These are phyloP conservation scores for Linderniella brevidens DNA, from an alignment of 257 asterid genomes.

Conservation along the genomic window DNA sequence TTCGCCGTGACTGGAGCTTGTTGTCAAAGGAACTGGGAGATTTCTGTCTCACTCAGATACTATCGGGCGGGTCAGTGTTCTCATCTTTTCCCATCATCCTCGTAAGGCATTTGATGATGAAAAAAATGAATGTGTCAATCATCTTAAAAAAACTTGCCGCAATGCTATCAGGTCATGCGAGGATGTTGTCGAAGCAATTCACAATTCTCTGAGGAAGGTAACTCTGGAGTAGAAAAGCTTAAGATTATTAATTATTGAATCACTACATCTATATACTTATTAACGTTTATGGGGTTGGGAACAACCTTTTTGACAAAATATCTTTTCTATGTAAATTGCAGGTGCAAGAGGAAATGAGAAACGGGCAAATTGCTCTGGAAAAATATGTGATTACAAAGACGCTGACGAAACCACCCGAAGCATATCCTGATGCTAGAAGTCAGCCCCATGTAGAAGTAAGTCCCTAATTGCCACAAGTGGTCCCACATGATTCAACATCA, in stretches of 20 bases:
- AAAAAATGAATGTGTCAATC: no score
- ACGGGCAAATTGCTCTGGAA: conserved; percentile 68
- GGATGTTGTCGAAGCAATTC: conserved; percentile 85
- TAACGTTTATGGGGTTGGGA: conserved; percentile 3
- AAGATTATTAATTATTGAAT: conserved; percentile 6
- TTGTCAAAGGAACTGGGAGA: conserved; percentile 90
- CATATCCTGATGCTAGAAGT: conserved; percentile 84
- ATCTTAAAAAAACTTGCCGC: no score
- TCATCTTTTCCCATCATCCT: conserved; percentile 3
- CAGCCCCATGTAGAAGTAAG: conserved; percentile 98
- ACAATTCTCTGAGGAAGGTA: conserved; percentile 76
- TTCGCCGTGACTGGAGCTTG: conserved; percentile 98
- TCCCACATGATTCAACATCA: conserved; percentile 3
- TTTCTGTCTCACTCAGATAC: conserved; percentile 81
- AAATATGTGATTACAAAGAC: conserved; percentile 85
- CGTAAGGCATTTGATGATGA: no score
- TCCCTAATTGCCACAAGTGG: conserved; percentile 9
- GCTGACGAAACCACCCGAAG: conserved; percentile 87
- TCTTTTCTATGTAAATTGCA: conserved; percentile 12
- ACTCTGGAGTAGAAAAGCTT: conserved; percentile 5
- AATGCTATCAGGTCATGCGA: conserved; percentile 66
- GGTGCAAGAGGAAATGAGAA: conserved; percentile 92
- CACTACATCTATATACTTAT: conserved; percentile 5
- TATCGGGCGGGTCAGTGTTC: conserved; percentile 69
- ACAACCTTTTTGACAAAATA: neutral